phyloP scores from a whole-genome alignment of 345 rosid genomes.

The Theobroma cacao region DNA sequence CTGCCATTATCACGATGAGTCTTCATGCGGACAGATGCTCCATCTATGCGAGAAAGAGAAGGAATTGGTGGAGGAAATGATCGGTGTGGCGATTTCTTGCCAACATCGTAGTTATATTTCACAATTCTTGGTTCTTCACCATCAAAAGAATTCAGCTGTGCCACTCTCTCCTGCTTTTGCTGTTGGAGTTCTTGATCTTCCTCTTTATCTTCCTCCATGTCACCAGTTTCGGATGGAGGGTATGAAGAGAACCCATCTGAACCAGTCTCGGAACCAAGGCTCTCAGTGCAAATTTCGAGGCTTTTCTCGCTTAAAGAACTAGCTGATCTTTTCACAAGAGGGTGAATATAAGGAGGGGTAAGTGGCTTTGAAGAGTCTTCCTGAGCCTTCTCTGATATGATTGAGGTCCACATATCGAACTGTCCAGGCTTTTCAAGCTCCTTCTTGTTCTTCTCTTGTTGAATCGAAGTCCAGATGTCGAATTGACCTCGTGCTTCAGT shows the following conservation, averaged over 20 bases:
- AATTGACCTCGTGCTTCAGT: constrained; percentile 19
- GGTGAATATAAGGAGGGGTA: constrained; percentile 71
- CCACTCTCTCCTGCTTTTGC: constrained; percentile 7
- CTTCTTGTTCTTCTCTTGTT: constrained; percentile 34
- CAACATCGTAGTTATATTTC: constrained; percentile 15
- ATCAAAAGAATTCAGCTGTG: constrained; percentile 5
- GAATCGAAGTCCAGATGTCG: constrained; percentile 54
- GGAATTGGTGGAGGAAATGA: constrained; percentile 84
- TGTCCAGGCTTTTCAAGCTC: constrained; percentile 30
- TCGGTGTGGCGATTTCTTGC: constrained; percentile 30
- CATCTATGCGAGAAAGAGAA: constrained; percentile 52
- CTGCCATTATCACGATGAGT: constrained; percentile 82
- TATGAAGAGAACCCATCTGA: constrained; percentile 74
- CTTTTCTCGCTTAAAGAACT: constrained; percentile 73
- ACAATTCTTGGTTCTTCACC: constrained; percentile 22
- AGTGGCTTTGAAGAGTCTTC: constrained; percentile 30
- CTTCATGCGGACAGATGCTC: constrained; percentile 59
- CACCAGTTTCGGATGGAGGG: constrained; percentile 54
- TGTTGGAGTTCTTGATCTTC: constrained; percentile 15
- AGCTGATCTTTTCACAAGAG: constrained; percentile 53
- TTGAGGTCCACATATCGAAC: constrained; percentile 62
- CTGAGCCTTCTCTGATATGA: constrained; percentile 45
- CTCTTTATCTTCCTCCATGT: constrained; percentile 43
- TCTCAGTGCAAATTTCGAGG: constrained; percentile 91
- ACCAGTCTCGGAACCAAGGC: constrained; percentile 98